A percentile compares a stretch with the other conserved stretches of the same genome.
phyloP scores from a whole-genome alignment of 257 asterid species.

The Asclepias syriaca region DNA sequence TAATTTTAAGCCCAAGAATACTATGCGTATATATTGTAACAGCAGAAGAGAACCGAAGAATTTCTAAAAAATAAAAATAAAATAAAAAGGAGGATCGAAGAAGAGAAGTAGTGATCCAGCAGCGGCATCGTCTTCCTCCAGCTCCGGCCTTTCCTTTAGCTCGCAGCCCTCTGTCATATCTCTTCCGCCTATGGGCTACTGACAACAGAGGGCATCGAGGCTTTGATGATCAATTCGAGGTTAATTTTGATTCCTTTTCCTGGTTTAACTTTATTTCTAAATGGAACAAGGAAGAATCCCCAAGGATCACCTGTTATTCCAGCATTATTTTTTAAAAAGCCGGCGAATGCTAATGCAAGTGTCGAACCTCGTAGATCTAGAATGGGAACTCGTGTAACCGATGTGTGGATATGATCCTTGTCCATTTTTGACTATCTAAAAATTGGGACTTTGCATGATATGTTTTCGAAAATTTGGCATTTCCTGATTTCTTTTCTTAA shows the following conservation, averaged over 20 bases:
- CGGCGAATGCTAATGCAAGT: neutral
- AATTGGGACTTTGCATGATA: neutral
- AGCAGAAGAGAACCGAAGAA: neutral
- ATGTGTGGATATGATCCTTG: neutral
- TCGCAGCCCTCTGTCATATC: neutral
- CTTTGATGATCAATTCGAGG: neutral
- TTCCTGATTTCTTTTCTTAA: neutral
- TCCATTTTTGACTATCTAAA: neutral
- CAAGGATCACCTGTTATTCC: neutral
- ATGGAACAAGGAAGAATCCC: neutral
- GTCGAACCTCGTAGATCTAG: neutral
- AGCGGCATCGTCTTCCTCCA: neutral
- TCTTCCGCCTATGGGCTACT: slow-evolving; percentile 1
- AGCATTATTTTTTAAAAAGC: neutral
- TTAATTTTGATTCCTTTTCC: neutral
- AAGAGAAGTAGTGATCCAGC: neutral
- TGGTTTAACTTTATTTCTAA: neutral
- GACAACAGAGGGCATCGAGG: neutral
- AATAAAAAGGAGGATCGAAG: neutral
- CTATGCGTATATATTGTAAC: too few relatives aligned
- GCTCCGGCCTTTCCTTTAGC: neutral
- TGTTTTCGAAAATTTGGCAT: neutral
- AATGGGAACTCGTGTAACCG: neutral
- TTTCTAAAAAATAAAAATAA: too few relatives aligned
- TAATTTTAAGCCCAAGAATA: too few relatives aligned